Evolutionary conservation across 768 basidiomycete genomes (phyloP).

Genomic region (Pisolithus orientalis): DNA sequence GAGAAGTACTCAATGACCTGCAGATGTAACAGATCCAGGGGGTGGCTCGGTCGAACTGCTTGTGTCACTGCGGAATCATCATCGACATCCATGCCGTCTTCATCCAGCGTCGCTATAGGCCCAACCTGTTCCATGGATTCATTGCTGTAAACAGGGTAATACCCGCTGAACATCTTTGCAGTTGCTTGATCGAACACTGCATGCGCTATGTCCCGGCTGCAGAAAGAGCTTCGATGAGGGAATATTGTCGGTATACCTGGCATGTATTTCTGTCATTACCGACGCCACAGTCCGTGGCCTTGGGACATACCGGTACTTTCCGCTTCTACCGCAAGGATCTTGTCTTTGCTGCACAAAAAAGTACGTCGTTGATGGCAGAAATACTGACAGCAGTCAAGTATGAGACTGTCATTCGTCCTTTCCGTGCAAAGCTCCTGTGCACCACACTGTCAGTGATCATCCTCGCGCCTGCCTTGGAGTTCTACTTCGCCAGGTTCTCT

Average conservation of each 20-base stretch:
- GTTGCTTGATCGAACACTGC: constrained; percentile 37
- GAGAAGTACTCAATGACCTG: constrained; percentile 68
- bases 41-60: constrained; percentile 42
- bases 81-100: constrained; percentile 58
- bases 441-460: background rate
- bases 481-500: constrained; percentile 39
- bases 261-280: constrained; percentile 9
- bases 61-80: constrained; percentile 37
- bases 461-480: background rate
- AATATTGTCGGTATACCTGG: constrained; percentile 19
- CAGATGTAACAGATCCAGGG: constrained; percentile 60
- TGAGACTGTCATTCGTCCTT: constrained; percentile 59
- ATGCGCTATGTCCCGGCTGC: constrained; percentile 49
- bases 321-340: constrained; percentile 52
- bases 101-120: constrained; percentile 23
- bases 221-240: constrained; percentile 30
- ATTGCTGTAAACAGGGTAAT: constrained; percentile 33
- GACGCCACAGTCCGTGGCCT: background rate
- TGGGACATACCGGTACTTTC: constrained; percentile 37
- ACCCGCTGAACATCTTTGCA: constrained; percentile 36
- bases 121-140: constrained; percentile 15
- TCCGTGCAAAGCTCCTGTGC: constrained; percentile 24
- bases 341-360: constrained; percentile 64
- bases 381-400: constrained; percentile 71
- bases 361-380: constrained; percentile 44